Percentiles rank a stretch among this genome's conserved stretches.
Evolutionary conservation across 192 early-diverging fungal species (phyloP).

Genomic region (Lunasporangiospora selenospora): DNA sequence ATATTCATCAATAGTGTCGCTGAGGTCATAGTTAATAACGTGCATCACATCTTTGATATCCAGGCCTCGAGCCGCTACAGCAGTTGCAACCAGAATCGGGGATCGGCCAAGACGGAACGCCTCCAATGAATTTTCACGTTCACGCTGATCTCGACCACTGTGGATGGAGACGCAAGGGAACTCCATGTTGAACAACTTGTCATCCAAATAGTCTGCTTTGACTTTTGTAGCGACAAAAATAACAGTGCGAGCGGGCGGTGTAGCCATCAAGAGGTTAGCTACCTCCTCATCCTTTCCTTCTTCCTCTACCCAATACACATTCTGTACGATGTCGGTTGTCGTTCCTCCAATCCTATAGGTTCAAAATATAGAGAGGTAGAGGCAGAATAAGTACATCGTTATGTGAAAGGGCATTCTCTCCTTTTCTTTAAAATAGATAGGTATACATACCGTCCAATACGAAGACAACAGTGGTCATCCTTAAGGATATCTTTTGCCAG

Average conservation of each 20-base stretch:
- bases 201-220: slow-evolving; percentile 77
- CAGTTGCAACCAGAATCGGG: slow-evolving; percentile 87
- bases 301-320: slow-evolving; percentile 66
- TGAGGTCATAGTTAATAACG: slow-evolving; percentile 88
- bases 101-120: slow-evolving; percentile 67
- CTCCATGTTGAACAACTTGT: slow-evolving; percentile 66
- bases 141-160: slow-evolving; percentile 81
- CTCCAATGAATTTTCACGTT: slow-evolving; percentile 76
- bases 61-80: slow-evolving; percentile 88
- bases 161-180: slow-evolving; percentile 89
- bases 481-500: slow-evolving; percentile 93
- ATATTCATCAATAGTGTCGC: slow-evolving; percentile 84
- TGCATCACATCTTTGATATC: slow-evolving; percentile 90
- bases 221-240: slow-evolving; percentile 88
- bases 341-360: slow-evolving; percentile 33
- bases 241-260: slow-evolving; percentile 68
- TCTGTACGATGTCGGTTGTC: slow-evolving; percentile 40
- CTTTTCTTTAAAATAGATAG: slow-evolving; percentile 85
- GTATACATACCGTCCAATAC: slow-evolving; percentile 88
- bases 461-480: slow-evolving; percentile 76
- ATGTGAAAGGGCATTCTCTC: slow-evolving; percentile 66
- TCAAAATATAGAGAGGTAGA: slow-evolving; percentile 35
- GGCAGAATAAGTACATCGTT: slow-evolving; percentile 59
- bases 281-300: slow-evolving; percentile 63
- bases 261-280: slow-evolving; percentile 56